phyloP scores from a whole-genome alignment of 495 filamentous ascomycete genomes.

The Choiromyces venosus region DNA sequence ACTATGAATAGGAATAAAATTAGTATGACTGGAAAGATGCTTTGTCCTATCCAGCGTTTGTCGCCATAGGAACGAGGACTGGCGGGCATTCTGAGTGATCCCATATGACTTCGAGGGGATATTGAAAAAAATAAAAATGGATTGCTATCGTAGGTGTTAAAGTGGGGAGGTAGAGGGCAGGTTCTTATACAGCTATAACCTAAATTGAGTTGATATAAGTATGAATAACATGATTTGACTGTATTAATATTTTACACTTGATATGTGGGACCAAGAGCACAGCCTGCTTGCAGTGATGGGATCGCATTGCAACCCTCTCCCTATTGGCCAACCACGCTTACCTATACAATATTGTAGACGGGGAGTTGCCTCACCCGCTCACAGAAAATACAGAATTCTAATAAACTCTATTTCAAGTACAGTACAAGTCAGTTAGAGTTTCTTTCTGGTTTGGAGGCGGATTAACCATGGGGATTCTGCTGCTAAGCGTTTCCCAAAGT shows the following conservation, averaged over 20 bases:
- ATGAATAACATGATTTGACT: background rate
- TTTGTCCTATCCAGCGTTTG: background rate
- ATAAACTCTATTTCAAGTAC: background rate
- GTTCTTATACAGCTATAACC: background rate
- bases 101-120: background rate
- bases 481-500: background rate
- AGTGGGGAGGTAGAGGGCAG: background rate
- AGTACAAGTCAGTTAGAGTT: background rate
- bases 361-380: background rate
- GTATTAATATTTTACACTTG: slow-evolving; percentile 1
- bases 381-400: background rate
- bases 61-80: background rate
- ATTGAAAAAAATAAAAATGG: background rate
- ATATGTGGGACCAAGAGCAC: background rate
- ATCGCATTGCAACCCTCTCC: background rate
- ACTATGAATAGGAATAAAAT: background rate
- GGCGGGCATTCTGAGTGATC: background rate
- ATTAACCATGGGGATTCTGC: background rate
- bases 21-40: background rate
- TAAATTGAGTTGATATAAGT: background rate
- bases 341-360: background rate
- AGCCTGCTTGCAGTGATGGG: background rate
- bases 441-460: background rate
- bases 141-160: background rate
- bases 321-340: background rate